Percentiles rank a stretch among this genome's conserved stretches.
These are phyloP conservation scores for Cryphonectria radicalis DNA, from an alignment of 2,329 filamentous ascomycete species.

Conservation along the genomic window DNA sequence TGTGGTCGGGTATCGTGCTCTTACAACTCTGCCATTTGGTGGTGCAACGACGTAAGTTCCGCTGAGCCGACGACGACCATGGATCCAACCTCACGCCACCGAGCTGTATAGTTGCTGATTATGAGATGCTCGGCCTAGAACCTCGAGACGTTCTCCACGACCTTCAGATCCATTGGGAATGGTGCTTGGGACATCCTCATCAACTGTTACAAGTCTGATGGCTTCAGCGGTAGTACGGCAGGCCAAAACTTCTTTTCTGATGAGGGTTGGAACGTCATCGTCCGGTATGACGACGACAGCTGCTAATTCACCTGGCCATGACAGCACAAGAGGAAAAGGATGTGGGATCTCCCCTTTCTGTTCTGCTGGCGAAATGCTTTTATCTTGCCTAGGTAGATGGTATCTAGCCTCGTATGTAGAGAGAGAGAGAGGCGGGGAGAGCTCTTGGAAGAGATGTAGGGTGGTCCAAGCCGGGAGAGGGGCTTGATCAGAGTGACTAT, in stretches of 20 bases:
- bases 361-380: neutral
- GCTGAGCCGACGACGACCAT: neutral
- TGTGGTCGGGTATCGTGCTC: slow-evolving; percentile 22
- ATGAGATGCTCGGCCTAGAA: neutral
- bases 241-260: slow-evolving; percentile 20
- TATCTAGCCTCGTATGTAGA: neutral
- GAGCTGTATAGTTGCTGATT: neutral
- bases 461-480: neutral
- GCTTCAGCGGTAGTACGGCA: neutral
- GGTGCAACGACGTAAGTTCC: slow-evolving; percentile 12
- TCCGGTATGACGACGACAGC: slow-evolving; percentile 4
- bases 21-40: slow-evolving; percentile 12
- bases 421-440: neutral
- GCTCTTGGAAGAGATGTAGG: neutral
- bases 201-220: neutral
- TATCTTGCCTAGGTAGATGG: neutral
- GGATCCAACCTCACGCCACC: neutral
- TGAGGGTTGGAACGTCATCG: slow-evolving; percentile 20
- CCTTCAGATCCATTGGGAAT: slow-evolving; percentile 11
- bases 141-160: neutral
- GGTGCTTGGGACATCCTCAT: slow-evolving; percentile 15
- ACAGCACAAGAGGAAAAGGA: neutral
- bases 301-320: neutral
- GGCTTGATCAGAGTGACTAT: neutral
- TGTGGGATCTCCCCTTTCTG: neutral